Conservation (phyloP, 805 yeast species). For the Ogataea paradorogensis region DNA sequence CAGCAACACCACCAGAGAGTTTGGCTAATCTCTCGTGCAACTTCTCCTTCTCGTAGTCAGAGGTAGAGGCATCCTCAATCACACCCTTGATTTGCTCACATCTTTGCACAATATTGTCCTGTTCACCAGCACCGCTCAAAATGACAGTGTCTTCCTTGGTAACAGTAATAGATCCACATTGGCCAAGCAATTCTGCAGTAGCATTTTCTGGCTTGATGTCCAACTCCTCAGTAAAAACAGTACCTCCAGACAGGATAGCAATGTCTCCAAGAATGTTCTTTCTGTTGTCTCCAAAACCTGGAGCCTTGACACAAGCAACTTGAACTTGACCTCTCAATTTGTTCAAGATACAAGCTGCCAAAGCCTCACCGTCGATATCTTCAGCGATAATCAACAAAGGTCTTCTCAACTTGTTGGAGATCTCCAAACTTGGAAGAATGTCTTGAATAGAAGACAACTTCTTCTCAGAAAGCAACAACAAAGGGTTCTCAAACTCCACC, state of each 20-base stretch:
- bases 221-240: slow-evolving; percentile 86
- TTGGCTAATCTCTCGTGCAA: slow-evolving; percentile 96
- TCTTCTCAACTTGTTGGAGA: slow-evolving; percentile 89
- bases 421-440: slow-evolving; percentile 86
- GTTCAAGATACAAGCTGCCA: slow-evolving; percentile 96
- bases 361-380: slow-evolving; percentile 96
- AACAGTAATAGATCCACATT: slow-evolving; percentile 86
- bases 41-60: slow-evolving; percentile 94
- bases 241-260: slow-evolving; percentile 93
- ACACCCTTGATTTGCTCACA: slow-evolving; percentile 90
- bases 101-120: slow-evolving; percentile 77
- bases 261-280: slow-evolving; percentile 94
- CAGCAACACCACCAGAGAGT: slow-evolving; percentile 98
- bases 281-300: slow-evolving; percentile 99
- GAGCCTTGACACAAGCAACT: slow-evolving; percentile 96
- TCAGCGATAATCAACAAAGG: slow-evolving; percentile 93
- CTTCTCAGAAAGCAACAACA: slow-evolving; percentile 85
- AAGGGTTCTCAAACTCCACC: slow-evolving; percentile 93
- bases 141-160: slow-evolving; percentile 95
- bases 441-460: slow-evolving; percentile 88
- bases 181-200: slow-evolving; percentile 83
- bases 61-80: slow-evolving; percentile 68
- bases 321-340: slow-evolving; percentile 98
- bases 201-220: slow-evolving; percentile 96
- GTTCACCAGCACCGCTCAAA: slow-evolving; percentile 87